phyloP scores from a whole-genome alignment of 139 green algal genomes.

The Chlorella ohadii region DNA sequence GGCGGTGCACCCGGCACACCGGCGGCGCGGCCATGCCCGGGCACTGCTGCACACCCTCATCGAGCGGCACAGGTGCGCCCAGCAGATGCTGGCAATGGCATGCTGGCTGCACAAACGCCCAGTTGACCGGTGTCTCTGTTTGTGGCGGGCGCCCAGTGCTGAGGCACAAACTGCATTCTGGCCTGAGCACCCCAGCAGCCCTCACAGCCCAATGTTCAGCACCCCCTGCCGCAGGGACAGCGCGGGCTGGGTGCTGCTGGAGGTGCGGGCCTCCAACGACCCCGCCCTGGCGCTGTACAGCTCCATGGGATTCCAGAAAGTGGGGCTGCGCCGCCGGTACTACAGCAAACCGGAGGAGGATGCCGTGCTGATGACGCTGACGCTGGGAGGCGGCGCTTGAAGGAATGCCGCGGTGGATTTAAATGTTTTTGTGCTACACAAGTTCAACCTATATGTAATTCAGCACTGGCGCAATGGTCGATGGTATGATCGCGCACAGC shows the following conservation, averaged over 20 bases:
- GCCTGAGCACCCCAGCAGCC: not conserved
- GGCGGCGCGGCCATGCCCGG: constrained; percentile 5
- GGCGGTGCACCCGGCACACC: constrained; percentile 12
- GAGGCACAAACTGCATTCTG: too few species aligned
- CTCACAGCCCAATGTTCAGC: not conserved
- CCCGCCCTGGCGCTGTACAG: not conserved
- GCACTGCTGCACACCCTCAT: not conserved
- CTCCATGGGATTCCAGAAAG: constrained; percentile 9
- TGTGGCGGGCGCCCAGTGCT: too few species aligned
- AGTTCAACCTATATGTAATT: too few species aligned
- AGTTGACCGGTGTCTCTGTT: too few species aligned
- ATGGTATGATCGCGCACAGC: too few species aligned
- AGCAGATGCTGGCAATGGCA: not conserved
- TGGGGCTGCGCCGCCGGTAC: constrained; percentile 6
- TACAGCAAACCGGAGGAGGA: constrained; percentile 7
- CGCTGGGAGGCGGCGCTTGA: not conserved
- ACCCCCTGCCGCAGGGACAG: not conserved
- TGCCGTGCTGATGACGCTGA: constrained; percentile 20
- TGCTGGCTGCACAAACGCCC: too few species aligned
- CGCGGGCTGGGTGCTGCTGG: constrained; percentile 10
- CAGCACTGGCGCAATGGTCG: too few species aligned
- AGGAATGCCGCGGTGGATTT: too few species aligned
- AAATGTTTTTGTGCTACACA: too few species aligned
- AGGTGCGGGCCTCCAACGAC: constrained; percentile 24
- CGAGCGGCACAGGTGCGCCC: not conserved